Base-by-base conservation (phyloP, 257 asterid species). In the Jacaranda mimosifolia region DNA sequence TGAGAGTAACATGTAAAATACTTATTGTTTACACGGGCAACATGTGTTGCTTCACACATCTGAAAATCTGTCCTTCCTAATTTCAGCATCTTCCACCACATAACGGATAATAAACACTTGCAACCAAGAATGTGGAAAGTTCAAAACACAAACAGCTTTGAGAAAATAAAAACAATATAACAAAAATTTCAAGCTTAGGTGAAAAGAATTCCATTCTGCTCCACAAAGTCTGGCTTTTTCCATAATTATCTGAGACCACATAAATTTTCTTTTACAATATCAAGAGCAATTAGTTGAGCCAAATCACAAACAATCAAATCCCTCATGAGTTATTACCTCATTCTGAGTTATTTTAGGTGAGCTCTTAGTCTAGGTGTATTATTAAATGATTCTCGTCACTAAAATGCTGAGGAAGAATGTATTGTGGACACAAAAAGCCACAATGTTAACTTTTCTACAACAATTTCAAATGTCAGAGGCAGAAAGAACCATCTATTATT, bases 241-340 rank as follows among this genome's bases (percentile, higher is more conserved):
- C 7, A 59, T 59, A 11, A 59, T 59, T 21, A 59, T 26, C 65
- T 32, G 63, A 59, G 65, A 59, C n/a, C 40, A 59, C 65, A 57
- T 21, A 6, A 14, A 18, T 26, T n/a, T 40, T 59, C 65, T 59
- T 9, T 59, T 26, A 59, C 42, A 21, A 40, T 21, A 26, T 59
- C 15, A 59, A 19, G 11, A 4, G n/a, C 40, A 18, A 59, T 10
- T 10, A 13, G n/a, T 8, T 26, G 42, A 59, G 40, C 19, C 1
- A 59, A 21, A 59, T 17, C 19, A 17, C 0, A 18, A 56, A 56
- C 10, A 56, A 56, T 17, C 63, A 56, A 56, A 56, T 17, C 35
- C 1, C 35, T n/a, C 35, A 18, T 2, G 6, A 18, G n/a, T n/a
- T n/a, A 19, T 56, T 56, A 56, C 35, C 35, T 5, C 63, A 56